phyloP scores from a whole-genome alignment of 495 filamentous ascomycete genomes.

The Penicillium egyptiacum region DNA sequence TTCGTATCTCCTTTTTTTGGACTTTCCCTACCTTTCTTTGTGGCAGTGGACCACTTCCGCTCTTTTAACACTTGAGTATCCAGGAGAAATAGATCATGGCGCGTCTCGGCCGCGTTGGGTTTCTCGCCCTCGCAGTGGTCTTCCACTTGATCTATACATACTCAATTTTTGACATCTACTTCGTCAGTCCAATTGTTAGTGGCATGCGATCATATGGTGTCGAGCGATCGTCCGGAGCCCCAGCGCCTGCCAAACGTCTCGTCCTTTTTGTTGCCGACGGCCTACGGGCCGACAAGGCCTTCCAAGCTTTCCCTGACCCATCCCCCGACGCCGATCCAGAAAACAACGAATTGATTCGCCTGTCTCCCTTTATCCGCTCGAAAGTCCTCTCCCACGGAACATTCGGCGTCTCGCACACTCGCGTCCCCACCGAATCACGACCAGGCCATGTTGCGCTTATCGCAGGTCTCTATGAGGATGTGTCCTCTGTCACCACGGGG shows the following conservation, averaged over 20 bases:
- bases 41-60: constrained; percentile 23
- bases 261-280: constrained; percentile 98
- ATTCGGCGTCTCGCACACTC: constrained; percentile 97
- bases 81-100: constrained; percentile 58
- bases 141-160: constrained; percentile 95
- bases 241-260: constrained; percentile 83
- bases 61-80: constrained; percentile 14
- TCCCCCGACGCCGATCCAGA: constrained; percentile 60
- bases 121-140: constrained; percentile 84
- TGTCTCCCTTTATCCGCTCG: constrained; percentile 93
- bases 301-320: constrained; percentile 90
- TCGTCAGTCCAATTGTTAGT: constrained; percentile 94
- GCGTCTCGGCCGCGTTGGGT: constrained; percentile 78
- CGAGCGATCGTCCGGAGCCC: constrained; percentile 56
- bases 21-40: constrained; percentile 12
- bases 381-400: constrained; percentile 87
- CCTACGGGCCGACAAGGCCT: constrained; percentile 95
- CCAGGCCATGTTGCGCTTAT: constrained; percentile 98
- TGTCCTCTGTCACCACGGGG: constrained; percentile 93
- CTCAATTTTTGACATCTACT: constrained; percentile 99
- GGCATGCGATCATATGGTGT: constrained; percentile 84
- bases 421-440: constrained; percentile 94
- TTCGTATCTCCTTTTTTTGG: constrained; percentile 23
- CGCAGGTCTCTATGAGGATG: constrained; percentile 96
- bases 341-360: constrained; percentile 61